Evolutionary conservation across 2,329 filamentous ascomycete genomes (phyloP).

Genomic region (Colletotrichum lentis): DNA sequence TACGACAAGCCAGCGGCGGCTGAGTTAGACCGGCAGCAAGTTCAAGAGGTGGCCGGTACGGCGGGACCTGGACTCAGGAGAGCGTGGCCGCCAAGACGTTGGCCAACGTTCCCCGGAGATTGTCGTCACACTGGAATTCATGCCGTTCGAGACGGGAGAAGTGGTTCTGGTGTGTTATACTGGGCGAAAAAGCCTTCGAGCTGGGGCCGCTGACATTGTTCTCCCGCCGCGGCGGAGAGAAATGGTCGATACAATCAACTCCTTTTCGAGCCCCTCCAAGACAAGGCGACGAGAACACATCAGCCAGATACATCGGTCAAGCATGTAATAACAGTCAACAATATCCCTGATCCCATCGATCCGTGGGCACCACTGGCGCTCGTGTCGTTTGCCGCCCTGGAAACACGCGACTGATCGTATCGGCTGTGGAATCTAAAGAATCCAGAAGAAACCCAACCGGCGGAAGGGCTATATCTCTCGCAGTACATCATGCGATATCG

Average conservation of each 20-base stretch:
- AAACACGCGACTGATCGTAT: not conserved
- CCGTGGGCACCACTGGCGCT: not conserved
- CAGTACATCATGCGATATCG: not conserved
- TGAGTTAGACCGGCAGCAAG: not conserved
- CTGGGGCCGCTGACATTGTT: not conserved
- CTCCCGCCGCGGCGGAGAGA: no score
- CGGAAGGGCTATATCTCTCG: not conserved
- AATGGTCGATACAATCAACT: no score
- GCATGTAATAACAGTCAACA: not conserved
- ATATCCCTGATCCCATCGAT: not conserved
- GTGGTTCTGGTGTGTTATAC: not conserved
- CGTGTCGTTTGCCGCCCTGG: not conserved
- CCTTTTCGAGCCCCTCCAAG: not conserved
- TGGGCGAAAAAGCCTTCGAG: not conserved
- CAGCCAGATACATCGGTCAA: not conserved
- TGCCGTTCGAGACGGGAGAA: not conserved
- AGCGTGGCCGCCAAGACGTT: conserved; percentile 19
- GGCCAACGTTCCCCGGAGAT: conserved; percentile 14
- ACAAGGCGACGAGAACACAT: not conserved
- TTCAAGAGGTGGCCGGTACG: not conserved
- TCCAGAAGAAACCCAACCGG: no score
- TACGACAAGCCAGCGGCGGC: conserved; percentile 2
- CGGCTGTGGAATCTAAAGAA: no score
- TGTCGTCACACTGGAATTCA: conserved; percentile 16
- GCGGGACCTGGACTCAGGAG: not conserved